These are phyloP conservation scores for Aristolochia fimbriata DNA, from an alignment of 164 flowering plant species.

Conservation along the genomic window DNA sequence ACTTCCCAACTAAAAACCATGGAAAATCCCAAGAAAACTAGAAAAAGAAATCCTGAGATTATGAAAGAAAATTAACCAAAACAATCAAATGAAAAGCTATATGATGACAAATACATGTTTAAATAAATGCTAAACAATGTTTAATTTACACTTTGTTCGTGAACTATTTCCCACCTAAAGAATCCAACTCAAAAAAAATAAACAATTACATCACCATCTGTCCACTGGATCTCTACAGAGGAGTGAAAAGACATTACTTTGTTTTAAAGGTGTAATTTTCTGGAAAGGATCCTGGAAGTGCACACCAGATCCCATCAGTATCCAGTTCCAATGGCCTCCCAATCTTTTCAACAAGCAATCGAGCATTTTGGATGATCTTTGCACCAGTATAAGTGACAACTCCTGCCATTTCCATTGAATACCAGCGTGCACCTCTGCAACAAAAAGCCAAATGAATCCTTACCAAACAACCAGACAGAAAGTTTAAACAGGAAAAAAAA, in stretches of 20 bases:
- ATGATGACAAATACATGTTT: too few species aligned
- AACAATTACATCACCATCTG: too few species aligned
- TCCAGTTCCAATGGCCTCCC: conserved; percentile 97
- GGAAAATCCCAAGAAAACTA: too few species aligned
- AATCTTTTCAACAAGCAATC: conserved; percentile 80
- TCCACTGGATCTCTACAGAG: not conserved
- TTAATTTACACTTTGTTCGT: too few species aligned
- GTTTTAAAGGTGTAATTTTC: conserved; percentile 94
- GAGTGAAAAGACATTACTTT: conserved; percentile 34
- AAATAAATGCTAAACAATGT: too few species aligned
- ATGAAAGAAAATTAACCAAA: too few species aligned
- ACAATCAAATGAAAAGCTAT: too few species aligned
- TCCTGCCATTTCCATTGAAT: conserved; percentile 99
- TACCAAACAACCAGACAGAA: conserved; percentile 2
- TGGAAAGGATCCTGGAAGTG: conserved; percentile 93
- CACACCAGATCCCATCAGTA: conserved; percentile 99
- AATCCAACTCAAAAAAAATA: too few species aligned
- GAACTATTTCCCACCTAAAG: too few species aligned
- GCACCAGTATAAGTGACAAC: conserved; percentile 99
- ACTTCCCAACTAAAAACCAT: too few species aligned
- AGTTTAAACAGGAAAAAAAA: too few species aligned
- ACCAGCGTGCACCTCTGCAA: conserved; percentile 98
- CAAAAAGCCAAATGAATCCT: conserved; percentile 7
- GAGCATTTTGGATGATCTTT: conserved; percentile 98
- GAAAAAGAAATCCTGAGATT: too few species aligned